A percentile compares a stretch with the other conserved stretches of the same genome.
Conservation (phyloP, 192 early-diverging fungal species). For the Backusella luteola region DNA sequence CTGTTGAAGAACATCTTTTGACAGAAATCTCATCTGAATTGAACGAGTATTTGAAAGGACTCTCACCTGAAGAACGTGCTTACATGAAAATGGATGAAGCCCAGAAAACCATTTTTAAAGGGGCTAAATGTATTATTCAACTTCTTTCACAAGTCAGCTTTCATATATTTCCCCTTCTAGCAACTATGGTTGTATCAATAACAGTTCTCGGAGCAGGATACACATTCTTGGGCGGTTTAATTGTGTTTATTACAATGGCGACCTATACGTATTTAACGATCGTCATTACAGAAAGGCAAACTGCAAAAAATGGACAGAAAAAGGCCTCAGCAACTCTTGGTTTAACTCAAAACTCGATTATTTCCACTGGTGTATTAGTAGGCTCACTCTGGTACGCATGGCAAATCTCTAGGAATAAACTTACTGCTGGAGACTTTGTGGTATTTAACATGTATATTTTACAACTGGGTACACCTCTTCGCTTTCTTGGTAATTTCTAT, state of each 20-base stretch:
- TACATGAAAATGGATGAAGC: conserved; percentile 93
- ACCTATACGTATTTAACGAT: conserved; percentile 79
- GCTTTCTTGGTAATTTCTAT: conserved; percentile 92
- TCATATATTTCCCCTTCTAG: conserved; percentile 84
- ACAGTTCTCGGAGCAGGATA: conserved; percentile 62
- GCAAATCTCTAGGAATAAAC: conserved; percentile 63
- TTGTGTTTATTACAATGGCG: conserved; percentile 84
- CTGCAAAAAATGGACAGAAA: conserved; percentile 76
- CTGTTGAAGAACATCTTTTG: conserved; percentile 86
- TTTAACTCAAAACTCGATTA: conserved; percentile 81
- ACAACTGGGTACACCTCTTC: conserved; percentile 86
- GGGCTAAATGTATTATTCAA: conserved; percentile 66
- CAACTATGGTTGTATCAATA: conserved; percentile 81
- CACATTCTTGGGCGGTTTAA: conserved; percentile 71
- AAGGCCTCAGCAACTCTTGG: conserved; percentile 73
- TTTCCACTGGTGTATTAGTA: conserved; percentile 75
- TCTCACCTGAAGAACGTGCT: conserved; percentile 90
- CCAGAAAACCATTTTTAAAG: conserved; percentile 82
- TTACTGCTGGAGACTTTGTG: conserved; percentile 84
- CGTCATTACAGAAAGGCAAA: conserved; percentile 69
- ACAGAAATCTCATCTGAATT: conserved; percentile 82
- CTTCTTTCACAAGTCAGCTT: conserved; percentile 81
- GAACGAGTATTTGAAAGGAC: conserved; percentile 82
- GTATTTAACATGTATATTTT: conserved; percentile 82
- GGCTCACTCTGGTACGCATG: conserved; percentile 81